Base-by-base conservation (phyloP, 1,139 yeast species). In the Suhomyces guaymorum region DNA sequence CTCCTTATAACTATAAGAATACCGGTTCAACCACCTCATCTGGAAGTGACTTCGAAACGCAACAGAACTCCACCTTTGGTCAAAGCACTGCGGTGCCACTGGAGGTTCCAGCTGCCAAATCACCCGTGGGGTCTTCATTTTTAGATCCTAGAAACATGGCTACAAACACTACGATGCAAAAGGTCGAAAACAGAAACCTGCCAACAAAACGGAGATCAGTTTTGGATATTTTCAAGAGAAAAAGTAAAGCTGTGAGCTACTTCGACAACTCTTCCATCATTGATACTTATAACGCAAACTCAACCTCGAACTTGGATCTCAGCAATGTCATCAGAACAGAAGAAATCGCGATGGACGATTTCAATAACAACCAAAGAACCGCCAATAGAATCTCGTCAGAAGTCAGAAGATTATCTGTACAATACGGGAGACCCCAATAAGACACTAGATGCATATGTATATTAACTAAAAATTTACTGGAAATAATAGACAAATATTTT, bases 311-410 rank as follows among this genome's bases (percentile, higher is more conserved):
- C 24, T 31, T 36, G 21, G 27, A 36, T n/a, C 27, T 26, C 28
- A 11, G 34, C 35, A 27, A 26, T 23, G 23, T 26, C 27, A 49
- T 70, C 5, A 55, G 57, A 22, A 73, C 79, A 0, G 79, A 73
- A 43, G 79, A 73, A 45, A 74, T 74, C 36, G 73, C 73, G 27
- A 53, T 74, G 70, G 72, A 73, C 28, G 71, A 65, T 21, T 73
- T 71, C 44, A 60, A 49, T 28, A 38, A 51, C 12, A 59, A 58
- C 41, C 55, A 51, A 31, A 43, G 38, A 20, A 38, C 41, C 18
- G 58, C 57, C 5, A 42, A 52, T 4, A 47, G 59, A 35, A 61
- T 60, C 7, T 57, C 65, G 4, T 46, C 49, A 11, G 67, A 60
- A 38, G 51, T 41, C 19, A 57, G 39, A 34, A 32, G 47, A 19